Evolutionary conservation across 2,329 filamentous ascomycete species (phyloP).

Genomic region (Colletotrichum tabaci): DNA sequence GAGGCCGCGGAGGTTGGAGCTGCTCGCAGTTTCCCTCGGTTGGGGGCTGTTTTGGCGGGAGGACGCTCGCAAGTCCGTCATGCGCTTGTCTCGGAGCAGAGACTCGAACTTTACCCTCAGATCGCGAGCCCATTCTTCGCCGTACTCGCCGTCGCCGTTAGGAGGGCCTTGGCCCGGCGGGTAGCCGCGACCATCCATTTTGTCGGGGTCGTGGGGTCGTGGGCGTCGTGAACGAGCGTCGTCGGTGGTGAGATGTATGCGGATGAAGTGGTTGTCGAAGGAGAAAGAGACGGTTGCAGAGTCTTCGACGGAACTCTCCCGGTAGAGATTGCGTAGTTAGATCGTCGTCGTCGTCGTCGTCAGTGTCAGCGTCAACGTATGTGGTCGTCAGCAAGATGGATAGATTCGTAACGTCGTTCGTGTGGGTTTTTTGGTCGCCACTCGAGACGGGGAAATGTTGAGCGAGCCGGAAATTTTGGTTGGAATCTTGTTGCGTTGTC

Average conservation of each 20-base stretch:
- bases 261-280: slow-evolving; percentile 31
- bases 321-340: slow-evolving; percentile 1
- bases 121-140: slow-evolving; percentile 83
- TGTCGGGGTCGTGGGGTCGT: slow-evolving; percentile 42
- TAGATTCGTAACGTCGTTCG: slow-evolving; percentile 27
- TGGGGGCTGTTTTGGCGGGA: slow-evolving; percentile 69
- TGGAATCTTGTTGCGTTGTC: not conserved
- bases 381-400: slow-evolving; percentile 1
- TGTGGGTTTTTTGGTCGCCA: slow-evolving; percentile 4
- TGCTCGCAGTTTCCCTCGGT: slow-evolving; percentile 70
- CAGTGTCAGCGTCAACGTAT: slow-evolving; percentile 35
- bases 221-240: slow-evolving; percentile 35
- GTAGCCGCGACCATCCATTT: slow-evolving; percentile 57
- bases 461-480: not conserved
- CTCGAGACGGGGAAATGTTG: slow-evolving; percentile 1
- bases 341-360: slow-evolving; percentile 12
- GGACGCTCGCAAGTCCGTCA: slow-evolving; percentile 78
- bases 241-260: slow-evolving; percentile 15
- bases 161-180: slow-evolving; percentile 50
- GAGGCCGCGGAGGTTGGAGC: slow-evolving; percentile 60
- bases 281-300: slow-evolving; percentile 3
- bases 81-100: slow-evolving; percentile 86
- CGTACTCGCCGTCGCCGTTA: slow-evolving; percentile 61
- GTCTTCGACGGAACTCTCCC: slow-evolving; percentile 37
- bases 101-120: slow-evolving; percentile 89